Base-by-base conservation (phyloP, 495 filamentous ascomycete genomes). In the Aspergillus carlsbadensis region DNA sequence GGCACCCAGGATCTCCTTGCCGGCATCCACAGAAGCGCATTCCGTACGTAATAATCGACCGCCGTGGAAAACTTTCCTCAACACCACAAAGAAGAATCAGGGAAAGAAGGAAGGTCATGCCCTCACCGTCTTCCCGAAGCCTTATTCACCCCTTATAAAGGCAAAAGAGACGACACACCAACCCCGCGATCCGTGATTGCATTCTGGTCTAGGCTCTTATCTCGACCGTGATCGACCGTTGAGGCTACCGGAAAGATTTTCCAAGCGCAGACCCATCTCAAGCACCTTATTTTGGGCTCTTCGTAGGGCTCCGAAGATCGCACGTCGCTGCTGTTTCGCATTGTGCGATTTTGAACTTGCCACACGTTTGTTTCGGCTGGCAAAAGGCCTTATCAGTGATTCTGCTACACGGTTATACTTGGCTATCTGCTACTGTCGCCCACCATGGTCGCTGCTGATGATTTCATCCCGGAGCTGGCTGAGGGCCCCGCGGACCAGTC, bases 361-460 rank as follows among this genome's bases (percentile, higher is more conserved):
- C 17, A 14, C 26, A 44, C 39, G 13, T 4, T 21, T 41, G 39
- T 36, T 7, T 42, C 15, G 14, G 37, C 18, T 7, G 45, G 14
- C 14, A 18, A 29, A 36, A 24, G 26, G 31, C 50, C 24, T 45
- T 45, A 45, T 36, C 29, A 24, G 40, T 22, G 26, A 29, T 29
- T 8, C 26, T 29, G 26, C 8, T 42, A 45, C 31, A 34, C 15
- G 10, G 33, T 31, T 33, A 14, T 11, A n/a, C 26, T 45, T 35
- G 26, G 29, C 17, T 14, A 22, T 34, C 36, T 34, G 11, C 35
- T 11, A 10, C 18, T 54, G 17, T 52, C 29, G 40, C 40, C 36
- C 52, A 67, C 42, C 36, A 76, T 76, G 73, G 59, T 42, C 26
- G 36, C 57, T 10, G 44, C 56, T 18, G 55, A 64, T 20, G 62